Percentiles rank a stretch among this genome's conserved stretches.
These are phyloP conservation scores for Trichoderma orchidacearum DNA, from an alignment of 495 filamentous ascomycete genomes.

Conservation along the genomic window DNA sequence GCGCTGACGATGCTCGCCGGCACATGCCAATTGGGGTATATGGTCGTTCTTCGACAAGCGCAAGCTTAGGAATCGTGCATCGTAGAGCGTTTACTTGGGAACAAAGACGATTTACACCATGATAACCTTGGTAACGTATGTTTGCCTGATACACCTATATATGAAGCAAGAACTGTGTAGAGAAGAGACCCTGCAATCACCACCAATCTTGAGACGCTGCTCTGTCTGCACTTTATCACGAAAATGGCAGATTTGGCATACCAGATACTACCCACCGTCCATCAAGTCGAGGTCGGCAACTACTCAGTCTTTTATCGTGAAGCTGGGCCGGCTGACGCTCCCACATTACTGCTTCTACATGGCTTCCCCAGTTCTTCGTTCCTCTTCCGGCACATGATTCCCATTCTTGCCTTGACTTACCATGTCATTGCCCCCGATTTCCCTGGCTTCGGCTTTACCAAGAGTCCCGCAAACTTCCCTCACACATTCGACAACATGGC, in stretches of 20 bases:
- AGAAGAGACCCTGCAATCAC: no score
- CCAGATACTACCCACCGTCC: not conserved
- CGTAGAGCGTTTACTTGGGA: no score
- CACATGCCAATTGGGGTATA: no score
- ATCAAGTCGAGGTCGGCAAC: constrained; percentile 8
- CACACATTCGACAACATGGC: constrained; percentile 32
- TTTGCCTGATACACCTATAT: no score
- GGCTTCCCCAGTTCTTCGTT: constrained; percentile 51
- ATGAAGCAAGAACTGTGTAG: no score
- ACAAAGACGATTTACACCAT: no score
- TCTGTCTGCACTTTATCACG: no score
- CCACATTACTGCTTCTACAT: constrained; percentile 46
- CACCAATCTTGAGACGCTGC: no score
- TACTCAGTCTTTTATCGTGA: constrained; percentile 45
- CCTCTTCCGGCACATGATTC: constrained; percentile 48
- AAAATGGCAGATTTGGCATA: not conserved
- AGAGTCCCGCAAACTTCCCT: constrained; percentile 28
- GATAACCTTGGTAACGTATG: no score
- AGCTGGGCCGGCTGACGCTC: constrained; percentile 23
- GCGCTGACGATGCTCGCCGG: no score
- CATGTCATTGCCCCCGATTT: constrained; percentile 46
- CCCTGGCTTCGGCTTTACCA: constrained; percentile 49
- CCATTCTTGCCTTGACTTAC: constrained; percentile 36
- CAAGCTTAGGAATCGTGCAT: no score
- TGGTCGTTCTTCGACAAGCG: no score